phyloP scores from a whole-genome alignment of 345 rosid genomes.

The Dipteronia dyeriana region DNA sequence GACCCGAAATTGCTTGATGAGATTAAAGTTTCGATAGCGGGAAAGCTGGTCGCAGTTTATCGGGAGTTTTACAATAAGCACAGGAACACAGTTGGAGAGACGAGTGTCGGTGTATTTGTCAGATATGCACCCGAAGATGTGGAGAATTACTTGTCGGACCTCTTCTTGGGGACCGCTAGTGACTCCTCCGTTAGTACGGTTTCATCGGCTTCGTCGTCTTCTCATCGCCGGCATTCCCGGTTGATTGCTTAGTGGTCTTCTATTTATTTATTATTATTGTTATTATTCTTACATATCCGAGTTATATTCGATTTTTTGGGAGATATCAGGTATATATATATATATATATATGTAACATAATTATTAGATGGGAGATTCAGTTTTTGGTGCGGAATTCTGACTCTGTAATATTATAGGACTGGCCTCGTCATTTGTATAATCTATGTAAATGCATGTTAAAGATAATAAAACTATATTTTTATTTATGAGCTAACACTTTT shows the following conservation, averaged over 20 bases:
- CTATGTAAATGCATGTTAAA: too few species aligned
- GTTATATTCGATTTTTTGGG: background rate
- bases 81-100: constrained; percentile 30
- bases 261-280: background rate
- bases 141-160: constrained; percentile 53
- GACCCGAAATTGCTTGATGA: constrained; percentile 58
- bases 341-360: too few species aligned
- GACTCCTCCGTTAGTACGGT: background rate
- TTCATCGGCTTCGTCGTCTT: constrained; percentile 13
- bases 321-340: too few species aligned
- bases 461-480: too few species aligned
- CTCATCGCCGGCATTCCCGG: constrained; percentile 16
- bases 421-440: too few species aligned
- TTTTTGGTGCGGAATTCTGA: too few species aligned
- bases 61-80: constrained; percentile 53
- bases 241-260: background rate
- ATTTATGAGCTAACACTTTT: too few species aligned
- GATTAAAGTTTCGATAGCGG: constrained; percentile 44
- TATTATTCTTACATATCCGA: background rate
- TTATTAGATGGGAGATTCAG: too few species aligned
- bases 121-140: constrained; percentile 61
- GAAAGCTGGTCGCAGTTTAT: constrained; percentile 45
- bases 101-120: constrained; percentile 25
- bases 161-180: constrained; percentile 29
- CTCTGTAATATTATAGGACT: too few species aligned